These are phyloP conservation scores for Aureoboletus auriporus DNA, from an alignment of 768 basidiomycete species.

Conservation along the genomic window DNA sequence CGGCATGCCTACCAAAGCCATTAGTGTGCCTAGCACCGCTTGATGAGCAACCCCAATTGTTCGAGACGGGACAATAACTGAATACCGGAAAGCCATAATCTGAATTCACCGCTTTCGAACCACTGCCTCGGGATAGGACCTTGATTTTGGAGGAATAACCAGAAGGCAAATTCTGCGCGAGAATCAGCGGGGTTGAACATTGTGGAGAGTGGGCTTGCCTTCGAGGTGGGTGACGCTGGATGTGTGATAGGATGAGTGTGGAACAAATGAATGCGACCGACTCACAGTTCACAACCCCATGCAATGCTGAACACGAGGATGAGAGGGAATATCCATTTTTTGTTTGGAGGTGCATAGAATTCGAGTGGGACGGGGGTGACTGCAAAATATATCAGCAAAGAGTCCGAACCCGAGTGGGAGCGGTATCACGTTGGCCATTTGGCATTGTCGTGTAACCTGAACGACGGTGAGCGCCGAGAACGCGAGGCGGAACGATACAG, in stretches of 20 bases:
- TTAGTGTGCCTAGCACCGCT: constrained; percentile 48
- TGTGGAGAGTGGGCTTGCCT: constrained; percentile 38
- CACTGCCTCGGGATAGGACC: constrained; percentile 66
- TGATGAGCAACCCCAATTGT: constrained; percentile 10
- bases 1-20: constrained; percentile 70
- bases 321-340: constrained; percentile 60
- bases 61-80: neutral
- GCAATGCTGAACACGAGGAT: constrained; percentile 67
- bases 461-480: neutral
- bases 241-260: neutral
- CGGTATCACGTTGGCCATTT: constrained; percentile 10
- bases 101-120: constrained; percentile 80
- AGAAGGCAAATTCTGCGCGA: constrained; percentile 65
- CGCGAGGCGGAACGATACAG: neutral
- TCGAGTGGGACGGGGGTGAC: constrained; percentile 56
- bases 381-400: constrained; percentile 21
- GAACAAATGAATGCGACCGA: neutral
- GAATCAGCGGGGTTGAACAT: constrained; percentile 6
- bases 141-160: constrained; percentile 80
- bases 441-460: constrained; percentile 14
- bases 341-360: constrained; percentile 44
- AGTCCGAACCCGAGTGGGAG: neutral
- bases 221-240: constrained; percentile 75
- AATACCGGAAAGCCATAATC: constrained; percentile 64
- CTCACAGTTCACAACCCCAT: constrained; percentile 75